These are phyloP conservation scores for thale cress (Arabidopsis thaliana) DNA, from an alignment of 345 rosid species.

Conservation along the genomic window DNA sequence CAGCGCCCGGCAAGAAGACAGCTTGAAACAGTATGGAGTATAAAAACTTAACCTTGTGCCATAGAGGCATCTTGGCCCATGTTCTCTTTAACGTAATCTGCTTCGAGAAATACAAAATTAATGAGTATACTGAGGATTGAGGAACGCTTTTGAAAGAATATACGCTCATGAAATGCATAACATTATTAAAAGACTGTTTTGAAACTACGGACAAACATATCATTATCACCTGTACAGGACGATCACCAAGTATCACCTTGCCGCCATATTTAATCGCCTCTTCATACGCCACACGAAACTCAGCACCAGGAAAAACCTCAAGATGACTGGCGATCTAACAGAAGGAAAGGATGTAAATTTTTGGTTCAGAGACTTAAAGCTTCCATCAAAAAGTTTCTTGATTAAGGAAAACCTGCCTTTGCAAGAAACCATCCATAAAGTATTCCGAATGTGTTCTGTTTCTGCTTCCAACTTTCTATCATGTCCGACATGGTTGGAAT, in stretches of 20 bases:
- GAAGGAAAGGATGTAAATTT: slow-evolving; percentile 22
- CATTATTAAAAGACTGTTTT: slow-evolving; percentile 9
- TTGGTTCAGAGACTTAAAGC: slow-evolving; percentile 19
- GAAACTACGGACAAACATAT: slow-evolving; percentile 29
- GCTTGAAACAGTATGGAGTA: slow-evolving; percentile 86
- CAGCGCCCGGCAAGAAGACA: slow-evolving; percentile 82
- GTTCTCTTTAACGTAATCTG: slow-evolving; percentile 86
- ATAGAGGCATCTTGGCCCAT: slow-evolving; percentile 93
- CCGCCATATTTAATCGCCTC: slow-evolving; percentile 92
- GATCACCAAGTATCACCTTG: slow-evolving; percentile 96
- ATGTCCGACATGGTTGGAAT: slow-evolving; percentile 87
- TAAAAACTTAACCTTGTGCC: slow-evolving; percentile 85
- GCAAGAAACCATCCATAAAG: slow-evolving; percentile 98
- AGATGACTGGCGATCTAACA: slow-evolving; percentile 88
- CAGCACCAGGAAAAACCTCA: slow-evolving; percentile 94
- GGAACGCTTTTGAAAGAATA: not conserved
- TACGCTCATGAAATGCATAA: slow-evolving; percentile 8
- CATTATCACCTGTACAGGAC: slow-evolving; percentile 89
- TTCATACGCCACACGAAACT: slow-evolving; percentile 95
- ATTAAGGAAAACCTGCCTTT: slow-evolving; percentile 57
- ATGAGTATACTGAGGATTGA: not conserved
- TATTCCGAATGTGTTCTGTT: slow-evolving; percentile 84
- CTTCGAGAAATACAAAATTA: slow-evolving; percentile 37
- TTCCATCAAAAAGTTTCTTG: not conserved
- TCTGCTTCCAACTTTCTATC: slow-evolving; percentile 93